Conservation (phyloP, 208 protist genomes). For the Leishmania guyanensis region DNA sequence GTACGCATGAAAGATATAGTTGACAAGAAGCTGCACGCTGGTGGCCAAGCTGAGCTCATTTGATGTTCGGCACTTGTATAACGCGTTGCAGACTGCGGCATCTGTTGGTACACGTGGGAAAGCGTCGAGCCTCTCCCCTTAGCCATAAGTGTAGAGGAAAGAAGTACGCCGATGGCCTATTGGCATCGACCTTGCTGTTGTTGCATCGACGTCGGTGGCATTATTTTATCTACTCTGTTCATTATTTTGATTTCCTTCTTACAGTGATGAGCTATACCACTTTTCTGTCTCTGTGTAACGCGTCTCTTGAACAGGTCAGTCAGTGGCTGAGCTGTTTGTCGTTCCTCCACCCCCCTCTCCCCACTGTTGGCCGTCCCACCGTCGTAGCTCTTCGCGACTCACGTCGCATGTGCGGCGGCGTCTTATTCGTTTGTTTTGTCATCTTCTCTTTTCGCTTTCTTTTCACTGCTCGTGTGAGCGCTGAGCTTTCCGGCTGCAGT, state of each 20-base stretch:
- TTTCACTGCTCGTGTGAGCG: neutral
- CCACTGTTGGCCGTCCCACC: neutral
- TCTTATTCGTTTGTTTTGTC: neutral
- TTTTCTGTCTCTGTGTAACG: neutral
- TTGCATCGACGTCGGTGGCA: neutral
- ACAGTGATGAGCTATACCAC: neutral
- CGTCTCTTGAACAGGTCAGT: neutral
- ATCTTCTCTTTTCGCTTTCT: neutral
- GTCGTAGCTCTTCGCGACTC: neutral
- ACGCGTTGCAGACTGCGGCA: neutral
- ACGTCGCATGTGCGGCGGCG: neutral
- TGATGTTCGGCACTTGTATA: neutral
- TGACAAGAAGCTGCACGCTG: conserved; percentile 32
- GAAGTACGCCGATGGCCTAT: no score
- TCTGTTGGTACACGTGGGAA: neutral
- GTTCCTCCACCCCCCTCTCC: neutral
- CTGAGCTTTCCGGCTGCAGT: neutral
- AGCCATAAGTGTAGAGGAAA: neutral
- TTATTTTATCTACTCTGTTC: neutral
- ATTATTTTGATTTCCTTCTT: neutral
- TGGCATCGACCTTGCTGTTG: neutral
- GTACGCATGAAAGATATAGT: conserved; percentile 22
- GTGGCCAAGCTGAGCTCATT: conserved; percentile 27
- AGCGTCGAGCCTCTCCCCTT: neutral
- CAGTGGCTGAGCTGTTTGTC: neutral